These are phyloP conservation scores for Corylus avellana DNA, from an alignment of 306 rosid genomes.

Conservation along the genomic window DNA sequence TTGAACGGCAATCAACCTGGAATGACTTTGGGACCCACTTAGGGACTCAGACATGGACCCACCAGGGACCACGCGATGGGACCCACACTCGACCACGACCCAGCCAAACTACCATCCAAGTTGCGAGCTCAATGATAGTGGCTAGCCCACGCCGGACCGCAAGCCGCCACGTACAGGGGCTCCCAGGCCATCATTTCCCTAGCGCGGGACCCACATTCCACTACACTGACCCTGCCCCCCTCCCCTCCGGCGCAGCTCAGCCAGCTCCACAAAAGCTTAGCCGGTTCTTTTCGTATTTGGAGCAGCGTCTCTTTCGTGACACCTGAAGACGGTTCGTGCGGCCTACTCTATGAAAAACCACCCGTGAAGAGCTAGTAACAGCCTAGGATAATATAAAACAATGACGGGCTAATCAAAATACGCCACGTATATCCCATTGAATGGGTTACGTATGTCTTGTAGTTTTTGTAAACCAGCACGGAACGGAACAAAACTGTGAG, in stretches of 20 bases:
- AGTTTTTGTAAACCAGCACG: slow-evolving; percentile 24
- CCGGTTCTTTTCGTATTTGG: slow-evolving; percentile 22
- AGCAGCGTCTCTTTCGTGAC: slow-evolving; percentile 21
- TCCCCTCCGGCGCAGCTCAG: slow-evolving; percentile 16
- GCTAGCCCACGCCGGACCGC: slow-evolving; percentile 72
- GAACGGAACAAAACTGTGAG: slow-evolving; percentile 30
- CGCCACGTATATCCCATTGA: neutral
- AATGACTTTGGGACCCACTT: neutral
- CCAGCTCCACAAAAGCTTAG: slow-evolving; percentile 11
- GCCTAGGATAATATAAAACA: neutral
- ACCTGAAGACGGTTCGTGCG: slow-evolving; percentile 7
- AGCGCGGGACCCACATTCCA: slow-evolving; percentile 50
- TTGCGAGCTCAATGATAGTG: slow-evolving; percentile 55
- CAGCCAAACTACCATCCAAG: slow-evolving; percentile 27
- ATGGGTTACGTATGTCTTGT: no score
- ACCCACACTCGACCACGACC: slow-evolving; percentile 9
- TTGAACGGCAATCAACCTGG: neutral
- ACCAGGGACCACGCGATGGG: slow-evolving; percentile 19
- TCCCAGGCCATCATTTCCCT: slow-evolving; percentile 34
- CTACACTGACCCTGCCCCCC: neutral
- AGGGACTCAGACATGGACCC: neutral
- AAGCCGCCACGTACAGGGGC: slow-evolving; percentile 49
- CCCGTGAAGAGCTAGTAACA: slow-evolving; percentile 5
- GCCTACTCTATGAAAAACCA: neutral
- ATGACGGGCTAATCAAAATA: neutral